These are phyloP conservation scores for Leccinum fuscescens DNA, from an alignment of 1,284 basidiomycete genomes.

Conservation along the genomic window DNA sequence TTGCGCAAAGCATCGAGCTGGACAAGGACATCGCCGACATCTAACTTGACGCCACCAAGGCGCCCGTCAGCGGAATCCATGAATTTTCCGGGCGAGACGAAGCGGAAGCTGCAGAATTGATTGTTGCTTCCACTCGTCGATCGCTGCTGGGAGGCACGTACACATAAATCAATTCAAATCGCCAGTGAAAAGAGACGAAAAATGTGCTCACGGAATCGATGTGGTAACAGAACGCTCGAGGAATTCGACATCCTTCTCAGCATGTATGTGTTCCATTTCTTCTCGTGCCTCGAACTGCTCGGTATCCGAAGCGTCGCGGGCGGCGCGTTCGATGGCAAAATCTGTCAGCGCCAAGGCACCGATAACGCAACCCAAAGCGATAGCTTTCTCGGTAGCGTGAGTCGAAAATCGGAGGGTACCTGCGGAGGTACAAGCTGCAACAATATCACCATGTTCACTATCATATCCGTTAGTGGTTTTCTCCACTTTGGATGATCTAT, in stretches of 20 bases:
- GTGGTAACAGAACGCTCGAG: background rate
- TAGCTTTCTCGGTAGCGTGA: background rate
- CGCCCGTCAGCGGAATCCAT: background rate
- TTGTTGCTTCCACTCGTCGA: background rate
- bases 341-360: background rate
- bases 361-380: background rate
- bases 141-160: background rate
- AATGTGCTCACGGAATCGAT: conserved; percentile 5
- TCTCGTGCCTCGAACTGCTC: background rate
- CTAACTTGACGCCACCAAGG: conserved; percentile 8
- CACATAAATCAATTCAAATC: conserved; percentile 1
- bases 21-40: conserved; percentile 18
- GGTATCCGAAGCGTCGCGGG: background rate
- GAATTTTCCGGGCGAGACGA: background rate
- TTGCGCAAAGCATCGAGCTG: conserved; percentile 18
- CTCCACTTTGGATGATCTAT: background rate
- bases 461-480: background rate
- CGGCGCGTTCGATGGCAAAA: background rate
- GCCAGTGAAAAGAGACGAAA: background rate
- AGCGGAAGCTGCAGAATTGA: background rate
- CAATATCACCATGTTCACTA: background rate
- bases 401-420: background rate
- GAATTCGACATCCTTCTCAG: background rate
- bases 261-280: background rate
- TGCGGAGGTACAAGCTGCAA: background rate